A percentile compares a stretch with the other conserved stretches of the same genome.
Conservation (phyloP, 106 monocot species). For the Apostasia shenzhenica region DNA sequence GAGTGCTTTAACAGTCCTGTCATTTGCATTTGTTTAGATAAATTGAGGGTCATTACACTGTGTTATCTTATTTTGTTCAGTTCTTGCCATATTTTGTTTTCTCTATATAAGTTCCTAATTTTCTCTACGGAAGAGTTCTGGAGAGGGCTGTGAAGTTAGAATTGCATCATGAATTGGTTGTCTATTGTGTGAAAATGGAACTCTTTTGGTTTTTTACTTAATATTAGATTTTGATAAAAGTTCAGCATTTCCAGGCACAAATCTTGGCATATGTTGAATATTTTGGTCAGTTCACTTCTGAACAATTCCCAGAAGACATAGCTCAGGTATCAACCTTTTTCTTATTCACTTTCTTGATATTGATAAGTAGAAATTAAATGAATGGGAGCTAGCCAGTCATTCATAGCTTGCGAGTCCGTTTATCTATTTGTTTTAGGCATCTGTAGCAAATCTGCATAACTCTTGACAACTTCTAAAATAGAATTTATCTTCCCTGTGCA, state of each 20-base stretch:
- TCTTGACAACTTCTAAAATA: conserved; percentile 3
- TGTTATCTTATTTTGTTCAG: too few species aligned
- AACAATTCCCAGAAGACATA: conserved; percentile 92
- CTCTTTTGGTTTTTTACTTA: not conserved
- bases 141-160: too few species aligned
- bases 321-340: conserved; percentile 57
- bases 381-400: not conserved
- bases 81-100: too few species aligned
- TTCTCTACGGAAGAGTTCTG: too few species aligned
- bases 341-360: not conserved
- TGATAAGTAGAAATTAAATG: not conserved
- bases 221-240: not conserved
- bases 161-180: too few species aligned
- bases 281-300: conserved; percentile 94
- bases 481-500: conserved; percentile 35
- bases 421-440: not conserved
- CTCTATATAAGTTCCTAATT: too few species aligned
- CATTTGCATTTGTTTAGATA: too few species aligned
- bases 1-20: too few species aligned
- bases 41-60: too few species aligned
- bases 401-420: not conserved
- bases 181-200: too few species aligned
- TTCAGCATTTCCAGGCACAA: conserved; percentile 48
- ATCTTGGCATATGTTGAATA: conserved; percentile 92
- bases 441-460: not conserved